Evolutionary conservation across 257 asterid genomes (phyloP).

Genomic region (Rehmannia glutinosa): DNA sequence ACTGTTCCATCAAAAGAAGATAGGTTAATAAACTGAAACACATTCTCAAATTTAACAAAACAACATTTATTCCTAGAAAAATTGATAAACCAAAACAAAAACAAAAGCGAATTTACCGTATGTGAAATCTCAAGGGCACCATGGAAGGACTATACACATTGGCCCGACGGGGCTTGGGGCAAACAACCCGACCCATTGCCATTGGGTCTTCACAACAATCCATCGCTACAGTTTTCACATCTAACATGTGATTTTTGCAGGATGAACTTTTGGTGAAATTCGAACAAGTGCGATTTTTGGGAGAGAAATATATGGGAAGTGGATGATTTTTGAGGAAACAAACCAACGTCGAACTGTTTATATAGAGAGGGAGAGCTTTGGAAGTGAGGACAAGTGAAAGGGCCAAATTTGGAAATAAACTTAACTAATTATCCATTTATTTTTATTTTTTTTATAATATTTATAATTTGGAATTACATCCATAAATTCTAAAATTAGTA

Average conservation of each 20-base stretch:
- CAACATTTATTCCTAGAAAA: not conserved
- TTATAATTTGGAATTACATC: too few relatives aligned
- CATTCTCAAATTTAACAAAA: not conserved
- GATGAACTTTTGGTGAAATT: not conserved
- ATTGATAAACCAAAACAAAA: not conserved
- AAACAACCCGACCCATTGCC: slow-evolving; percentile 31
- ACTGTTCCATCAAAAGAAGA: slow-evolving; percentile 11
- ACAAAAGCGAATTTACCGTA: slow-evolving; percentile 13
- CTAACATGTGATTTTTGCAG: not conserved
- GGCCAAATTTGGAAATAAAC: slow-evolving; percentile 3
- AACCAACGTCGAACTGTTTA: not conserved
- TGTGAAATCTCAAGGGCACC: slow-evolving; percentile 22
- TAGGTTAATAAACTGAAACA: not conserved
- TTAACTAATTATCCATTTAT: not conserved
- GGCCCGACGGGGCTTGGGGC: slow-evolving; percentile 49
- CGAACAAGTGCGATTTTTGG: not conserved
- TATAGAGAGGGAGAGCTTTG: not conserved
- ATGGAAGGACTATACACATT: not conserved
- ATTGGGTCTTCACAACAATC: slow-evolving; percentile 26
- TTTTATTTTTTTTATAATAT: not conserved
- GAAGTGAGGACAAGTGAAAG: not conserved
- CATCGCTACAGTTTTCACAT: slow-evolving; percentile 13
- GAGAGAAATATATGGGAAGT: slow-evolving; percentile 18
- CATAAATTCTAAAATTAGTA: too few relatives aligned
- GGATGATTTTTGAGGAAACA: slow-evolving; percentile 18